Conservation (phyloP, 192 early-diverging fungal genomes). For the Ambispora gerdemannii region DNA sequence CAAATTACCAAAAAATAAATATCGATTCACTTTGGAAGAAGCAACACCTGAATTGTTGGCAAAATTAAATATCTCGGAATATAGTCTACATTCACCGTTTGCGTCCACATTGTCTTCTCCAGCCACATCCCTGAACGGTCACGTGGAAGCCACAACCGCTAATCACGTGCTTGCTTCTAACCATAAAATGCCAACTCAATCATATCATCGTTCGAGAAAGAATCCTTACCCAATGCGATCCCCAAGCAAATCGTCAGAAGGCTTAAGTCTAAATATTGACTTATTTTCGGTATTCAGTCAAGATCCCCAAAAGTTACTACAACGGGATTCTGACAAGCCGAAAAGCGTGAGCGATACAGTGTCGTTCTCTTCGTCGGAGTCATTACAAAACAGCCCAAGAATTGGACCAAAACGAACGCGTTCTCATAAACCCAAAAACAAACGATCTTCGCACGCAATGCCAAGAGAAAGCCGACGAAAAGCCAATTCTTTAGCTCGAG, state of each 20-base stretch:
- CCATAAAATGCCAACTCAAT: no score
- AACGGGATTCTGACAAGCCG: background rate
- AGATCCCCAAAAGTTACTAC: background rate
- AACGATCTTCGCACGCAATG: background rate
- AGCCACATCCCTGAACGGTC: no score
- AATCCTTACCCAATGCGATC: conserved; percentile 15
- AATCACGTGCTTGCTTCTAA: no score
- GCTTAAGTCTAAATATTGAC: background rate
- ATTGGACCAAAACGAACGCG: background rate
- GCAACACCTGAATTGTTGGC: no score
- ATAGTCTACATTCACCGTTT: no score
- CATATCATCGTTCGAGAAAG: background rate
- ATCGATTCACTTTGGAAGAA: no score
- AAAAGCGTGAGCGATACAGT: background rate
- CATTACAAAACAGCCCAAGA: background rate
- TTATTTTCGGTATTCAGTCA: background rate
- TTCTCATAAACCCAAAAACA: background rate
- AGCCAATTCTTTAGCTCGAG: background rate
- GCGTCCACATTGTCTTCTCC: no score
- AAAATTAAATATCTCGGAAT: no score
- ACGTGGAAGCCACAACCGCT: no score
- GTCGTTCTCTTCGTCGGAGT: background rate
- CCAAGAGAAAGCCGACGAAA: background rate
- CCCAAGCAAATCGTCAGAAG: background rate
- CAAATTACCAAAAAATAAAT: no score